These are phyloP conservation scores for Aureobasidium subglaciale DNA, from an alignment of 2,329 filamentous ascomycete genomes.

Conservation along the genomic window DNA sequence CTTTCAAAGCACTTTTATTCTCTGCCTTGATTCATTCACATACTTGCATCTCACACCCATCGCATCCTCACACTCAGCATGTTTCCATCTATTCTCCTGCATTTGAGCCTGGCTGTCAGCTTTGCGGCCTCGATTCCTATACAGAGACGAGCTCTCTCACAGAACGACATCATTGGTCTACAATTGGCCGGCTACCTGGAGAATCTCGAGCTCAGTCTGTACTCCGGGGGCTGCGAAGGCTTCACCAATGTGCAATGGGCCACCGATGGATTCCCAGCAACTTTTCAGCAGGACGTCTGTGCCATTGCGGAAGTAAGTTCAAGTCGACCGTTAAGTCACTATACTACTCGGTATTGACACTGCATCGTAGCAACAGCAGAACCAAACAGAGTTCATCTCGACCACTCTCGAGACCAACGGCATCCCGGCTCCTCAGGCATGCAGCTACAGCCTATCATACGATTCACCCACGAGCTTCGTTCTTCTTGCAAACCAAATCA, in stretches of 20 bases:
- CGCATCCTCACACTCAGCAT: background rate
- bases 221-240: constrained; percentile 24
- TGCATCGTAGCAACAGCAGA: background rate
- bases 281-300: constrained; percentile 26
- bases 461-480: constrained; percentile 24
- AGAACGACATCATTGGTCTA: constrained; percentile 18
- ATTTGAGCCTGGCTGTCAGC: background rate
- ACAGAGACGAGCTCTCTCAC: constrained; percentile 12
- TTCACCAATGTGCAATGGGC: constrained; percentile 23
- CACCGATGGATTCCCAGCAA: constrained; percentile 24
- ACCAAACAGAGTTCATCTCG: background rate
- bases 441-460: constrained; percentile 25
- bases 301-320: constrained; percentile 21
- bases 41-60: background rate
- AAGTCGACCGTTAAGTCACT: no score
- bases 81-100: background rate
- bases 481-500: constrained; percentile 27
- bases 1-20: background rate
- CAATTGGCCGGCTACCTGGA: constrained; percentile 28
- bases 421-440: constrained; percentile 22
- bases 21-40: background rate
- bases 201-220: constrained; percentile 25
- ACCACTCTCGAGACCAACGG: constrained; percentile 22
- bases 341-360: no score
- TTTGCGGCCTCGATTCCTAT: constrained; percentile 2